Conservation (phyloP, 352 stramenopile genomes). For the Phytopythium mirpurense region DNA sequence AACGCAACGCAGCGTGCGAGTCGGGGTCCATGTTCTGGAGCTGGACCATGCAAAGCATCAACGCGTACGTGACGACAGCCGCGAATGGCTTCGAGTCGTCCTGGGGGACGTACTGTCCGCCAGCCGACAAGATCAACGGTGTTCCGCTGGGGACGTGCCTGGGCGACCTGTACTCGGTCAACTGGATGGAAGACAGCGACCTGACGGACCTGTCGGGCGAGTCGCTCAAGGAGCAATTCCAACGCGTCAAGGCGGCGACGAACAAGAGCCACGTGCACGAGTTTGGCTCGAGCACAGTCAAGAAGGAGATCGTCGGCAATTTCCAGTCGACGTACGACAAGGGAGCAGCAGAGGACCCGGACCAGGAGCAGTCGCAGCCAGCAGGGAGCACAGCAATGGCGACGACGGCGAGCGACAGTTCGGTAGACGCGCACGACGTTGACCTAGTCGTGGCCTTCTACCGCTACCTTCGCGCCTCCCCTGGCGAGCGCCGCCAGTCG, state of each 20-base stretch:
- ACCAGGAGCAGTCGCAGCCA: constrained; percentile 2
- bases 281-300: constrained; percentile 57
- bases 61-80: constrained; percentile 87
- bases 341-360: constrained; percentile 16
- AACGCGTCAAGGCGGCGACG: constrained; percentile 64
- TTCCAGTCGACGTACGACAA: constrained; percentile 80
- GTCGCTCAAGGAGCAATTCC: constrained; percentile 74
- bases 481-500: constrained; percentile 23
- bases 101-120: constrained; percentile 88
- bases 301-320: constrained; percentile 76
- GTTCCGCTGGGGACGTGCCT: constrained; percentile 75
- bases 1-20: constrained; percentile 66
- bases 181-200: constrained; percentile 91
- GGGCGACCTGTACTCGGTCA: constrained; percentile 87
- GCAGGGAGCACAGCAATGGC: neutral
- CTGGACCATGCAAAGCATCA: constrained; percentile 71
- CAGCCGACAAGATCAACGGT: constrained; percentile 65
- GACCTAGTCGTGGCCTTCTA: constrained; percentile 78
- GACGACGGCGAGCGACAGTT: constrained; percentile 11
- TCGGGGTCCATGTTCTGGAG: constrained; percentile 89
- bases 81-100: constrained; percentile 86
- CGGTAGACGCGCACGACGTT: constrained; percentile 63
- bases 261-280: constrained; percentile 78
- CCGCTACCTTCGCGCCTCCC: constrained; percentile 54
- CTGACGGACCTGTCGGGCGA: constrained; percentile 71